Base-by-base conservation (phyloP, 73 alveolate species). In the Effrenium voratum region DNA sequence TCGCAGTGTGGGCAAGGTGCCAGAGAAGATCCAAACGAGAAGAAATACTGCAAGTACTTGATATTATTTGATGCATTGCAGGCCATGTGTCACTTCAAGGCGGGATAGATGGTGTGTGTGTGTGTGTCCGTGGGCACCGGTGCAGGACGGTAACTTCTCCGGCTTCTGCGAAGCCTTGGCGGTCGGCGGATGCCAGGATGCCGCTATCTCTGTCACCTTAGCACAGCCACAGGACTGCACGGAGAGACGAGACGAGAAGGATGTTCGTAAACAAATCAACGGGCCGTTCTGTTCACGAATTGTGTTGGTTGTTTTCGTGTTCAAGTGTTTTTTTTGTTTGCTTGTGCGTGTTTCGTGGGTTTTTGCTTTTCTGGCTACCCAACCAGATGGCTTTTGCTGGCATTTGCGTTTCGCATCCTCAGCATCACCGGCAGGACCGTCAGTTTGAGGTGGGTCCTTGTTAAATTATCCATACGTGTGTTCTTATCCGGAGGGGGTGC, bases 101-200 rank as follows among this genome's bases (percentile, higher is more conserved):
- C 72, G 49, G 15, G 68, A 73, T n/a, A 36, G 28, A 44, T 30
- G 34, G 2, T n/a, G 40, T 16, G n/a, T n/a, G n/a, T n/a, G n/a
- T 70, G 26, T 70, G 30, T 13, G 0, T 12, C 28, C 30, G n/a
- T 80, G 30, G 40, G 12, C 4, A 19, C 49, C 12, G 16, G 30
- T 19, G 34, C n/a, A 66, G 95, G 95, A 88, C 60, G 84, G 73
- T 86, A 88, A 88, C 85, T 88, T 38, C 95, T 88, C 95, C 43
- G 95, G 95, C 86, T 88, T 88, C 50, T 88, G 95, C 72, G 95
- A 88, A 88, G 95, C 95, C 45, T 70, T 88, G 86, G 95, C 95
- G 57, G 95, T 88, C 50, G 95, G 95, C 77, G 80, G 85, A 66
- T 66, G 80, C 22, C 95, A 88, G 49, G 95, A 88, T 66, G 85